These are phyloP conservation scores for Exophiala phaeomuriformis DNA, from an alignment of 2,329 filamentous ascomycete genomes.

Conservation along the genomic window DNA sequence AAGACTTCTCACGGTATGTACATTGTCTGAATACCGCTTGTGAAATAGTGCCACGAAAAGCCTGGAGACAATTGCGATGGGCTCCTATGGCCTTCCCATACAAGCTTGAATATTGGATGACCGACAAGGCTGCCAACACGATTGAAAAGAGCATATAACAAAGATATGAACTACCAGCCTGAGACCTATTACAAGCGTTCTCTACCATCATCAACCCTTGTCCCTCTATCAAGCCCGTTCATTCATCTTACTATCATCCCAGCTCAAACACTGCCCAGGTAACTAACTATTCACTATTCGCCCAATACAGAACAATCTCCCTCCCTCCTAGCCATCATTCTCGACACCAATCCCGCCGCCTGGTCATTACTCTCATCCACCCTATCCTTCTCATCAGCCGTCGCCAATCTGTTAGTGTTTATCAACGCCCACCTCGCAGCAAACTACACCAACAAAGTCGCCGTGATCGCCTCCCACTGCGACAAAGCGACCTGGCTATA, in stretches of 20 bases:
- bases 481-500: conserved; percentile 87
- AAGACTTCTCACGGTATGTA: conserved; percentile 39
- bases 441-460: conserved; percentile 87
- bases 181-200: too few species aligned
- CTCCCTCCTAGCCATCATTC: conserved; percentile 79
- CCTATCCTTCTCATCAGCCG: conserved; percentile 72
- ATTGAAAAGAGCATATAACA: too few species aligned
- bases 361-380: conserved; percentile 71
- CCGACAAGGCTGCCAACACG: not conserved
- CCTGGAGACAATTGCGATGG: too few species aligned
- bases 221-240: conserved; percentile 10
- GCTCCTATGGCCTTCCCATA: too few species aligned
- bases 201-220: conserved; percentile 1
- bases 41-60: too few species aligned
- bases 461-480: conserved; percentile 81
- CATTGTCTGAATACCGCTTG: not conserved
- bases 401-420: conserved; percentile 89
- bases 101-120: not conserved
- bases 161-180: too few species aligned
- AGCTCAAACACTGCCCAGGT: not conserved
- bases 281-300: not conserved
- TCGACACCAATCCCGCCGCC: conserved; percentile 94
- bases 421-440: conserved; percentile 94
- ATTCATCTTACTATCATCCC: not conserved
- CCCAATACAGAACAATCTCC: conserved; percentile 48